Evolutionary conservation across 805 yeast species (phyloP), one percentile per base, ranked within the genome.

Genomic region (Saturnispora diversa): DNA sequence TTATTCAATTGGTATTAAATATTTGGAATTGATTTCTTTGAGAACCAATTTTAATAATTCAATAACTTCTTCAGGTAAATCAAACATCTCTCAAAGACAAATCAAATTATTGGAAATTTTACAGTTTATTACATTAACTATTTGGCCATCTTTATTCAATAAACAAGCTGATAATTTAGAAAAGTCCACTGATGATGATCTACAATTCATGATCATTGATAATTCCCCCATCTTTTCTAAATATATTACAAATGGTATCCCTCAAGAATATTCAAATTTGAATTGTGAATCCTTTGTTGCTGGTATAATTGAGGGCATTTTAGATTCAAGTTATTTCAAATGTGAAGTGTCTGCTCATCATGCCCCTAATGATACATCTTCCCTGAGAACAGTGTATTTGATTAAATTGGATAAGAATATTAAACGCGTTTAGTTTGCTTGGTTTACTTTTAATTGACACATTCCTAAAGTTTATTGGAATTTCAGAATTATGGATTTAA

Each of bases 261-360:
- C 95, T 2, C 75, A 74, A 49, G 94, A 86, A 48, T 77, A 80
- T 54, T 78, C 83, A 9, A 78, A 77, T 46, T 68, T 85, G 52
- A 84, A 82, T 54, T 83, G 92, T 53, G 78, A 81, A 12, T 88
- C 95, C 0, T 84, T 82, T 54, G 74, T 80, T 1, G 95, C 94
- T 0, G 95, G 95, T 0, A 70, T 86, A 12, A 69, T 85, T 30
- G 95, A 86, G 56, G 94, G 94, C 0, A 77, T 85, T 1, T 63
- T 86, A 43, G 92, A 83, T 51, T 68, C 81, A 4, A 67, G 84
- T 2, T 77, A 77, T 47, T 84, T 84, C 54, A 76, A 71, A 40
- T 87, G 90, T 11, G 67, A 64, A 34, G 95, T 86, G 6, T 74
- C 83, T n/a, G 95, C 95, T 1, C 95, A 86, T 53, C 70, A 80